Evolutionary conservation across 192 early-diverging fungal species (phyloP).

Genomic region (Coemansia sp.): DNA sequence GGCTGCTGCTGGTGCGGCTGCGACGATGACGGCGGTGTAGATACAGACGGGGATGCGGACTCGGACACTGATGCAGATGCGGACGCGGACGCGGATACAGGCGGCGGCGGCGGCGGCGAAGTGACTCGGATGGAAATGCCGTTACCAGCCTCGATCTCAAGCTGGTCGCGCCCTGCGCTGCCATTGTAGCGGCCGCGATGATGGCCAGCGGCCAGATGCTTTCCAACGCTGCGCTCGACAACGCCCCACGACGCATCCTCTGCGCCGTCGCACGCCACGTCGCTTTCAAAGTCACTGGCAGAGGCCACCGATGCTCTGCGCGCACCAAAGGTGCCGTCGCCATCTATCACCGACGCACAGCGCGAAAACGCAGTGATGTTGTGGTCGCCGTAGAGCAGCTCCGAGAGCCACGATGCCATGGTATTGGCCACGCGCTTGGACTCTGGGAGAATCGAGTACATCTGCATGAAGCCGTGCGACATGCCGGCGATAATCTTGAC

Average conservation of each 20-base stretch:
- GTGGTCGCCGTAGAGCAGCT: conserved; percentile 30
- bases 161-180: too few species aligned
- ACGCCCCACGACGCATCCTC: neutral
- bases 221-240: neutral
- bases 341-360: conserved; percentile 24
- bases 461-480: conserved; percentile 53
- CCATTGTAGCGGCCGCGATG: too few species aligned
- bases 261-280: neutral
- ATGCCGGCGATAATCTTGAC: conserved; percentile 51
- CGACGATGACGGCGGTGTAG: neutral
- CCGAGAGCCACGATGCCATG: conserved; percentile 37
- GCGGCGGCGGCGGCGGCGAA: conserved; percentile 3
- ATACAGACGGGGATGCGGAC: neutral
- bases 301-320: neutral
- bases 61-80: neutral
- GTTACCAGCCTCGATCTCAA: conserved; percentile 2
- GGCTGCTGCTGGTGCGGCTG: neutral
- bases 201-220: neutral
- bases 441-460: conserved; percentile 49
- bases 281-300: neutral
- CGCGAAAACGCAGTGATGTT: conserved; percentile 20
- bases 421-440: conserved; percentile 34
- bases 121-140: conserved; percentile 1
- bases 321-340: neutral
- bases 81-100: neutral